Percentiles rank a stretch among this genome's conserved stretches.
phyloP scores from a whole-genome alignment of 2,329 filamentous ascomycete species.

The Alternaria novae-zelandiae region DNA sequence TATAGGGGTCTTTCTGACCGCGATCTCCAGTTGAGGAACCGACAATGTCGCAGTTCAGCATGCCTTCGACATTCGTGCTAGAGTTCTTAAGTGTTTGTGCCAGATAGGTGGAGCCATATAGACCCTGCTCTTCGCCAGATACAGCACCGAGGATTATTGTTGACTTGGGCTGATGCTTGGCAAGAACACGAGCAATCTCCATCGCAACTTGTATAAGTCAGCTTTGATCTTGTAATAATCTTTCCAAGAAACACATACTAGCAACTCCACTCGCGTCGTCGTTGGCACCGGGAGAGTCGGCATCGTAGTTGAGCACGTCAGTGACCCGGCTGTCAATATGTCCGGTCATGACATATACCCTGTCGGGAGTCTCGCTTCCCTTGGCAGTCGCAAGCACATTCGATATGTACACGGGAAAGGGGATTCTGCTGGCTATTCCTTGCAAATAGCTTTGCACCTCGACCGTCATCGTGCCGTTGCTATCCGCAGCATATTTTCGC shows the following conservation, averaged over 20 bases:
- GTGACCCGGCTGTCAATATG: slow-evolving; percentile 63
- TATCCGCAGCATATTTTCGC: slow-evolving; percentile 54
- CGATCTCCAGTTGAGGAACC: slow-evolving; percentile 58
- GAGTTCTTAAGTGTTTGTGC: slow-evolving; percentile 61
- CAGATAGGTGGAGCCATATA: slow-evolving; percentile 60
- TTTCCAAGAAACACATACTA: slow-evolving; percentile 25
- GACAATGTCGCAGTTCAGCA: slow-evolving; percentile 66
- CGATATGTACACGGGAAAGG: slow-evolving; percentile 60
- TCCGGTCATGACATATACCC: slow-evolving; percentile 62
- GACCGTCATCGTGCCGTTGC: slow-evolving; percentile 60
- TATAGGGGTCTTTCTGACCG: slow-evolving; percentile 56
- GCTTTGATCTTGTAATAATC: not conserved
- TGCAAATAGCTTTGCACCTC: slow-evolving; percentile 61
- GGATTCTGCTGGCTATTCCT: slow-evolving; percentile 54
- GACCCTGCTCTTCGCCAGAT: slow-evolving; percentile 64
- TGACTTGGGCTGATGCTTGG: slow-evolving; percentile 55
- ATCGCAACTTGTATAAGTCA: slow-evolving; percentile 52
- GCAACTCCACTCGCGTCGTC: slow-evolving; percentile 65
- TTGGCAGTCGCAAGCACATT: slow-evolving; percentile 59
- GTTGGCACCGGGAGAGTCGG: slow-evolving; percentile 63
- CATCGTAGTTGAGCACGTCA: slow-evolving; percentile 58
- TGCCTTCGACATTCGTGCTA: slow-evolving; percentile 62
- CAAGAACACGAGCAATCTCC: slow-evolving; percentile 62
- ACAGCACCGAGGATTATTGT: slow-evolving; percentile 65
- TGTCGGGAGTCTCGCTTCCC: slow-evolving; percentile 56